Conservation (phyloP, 495 filamentous ascomycete species). For the Neohortaea acidophila region DNA sequence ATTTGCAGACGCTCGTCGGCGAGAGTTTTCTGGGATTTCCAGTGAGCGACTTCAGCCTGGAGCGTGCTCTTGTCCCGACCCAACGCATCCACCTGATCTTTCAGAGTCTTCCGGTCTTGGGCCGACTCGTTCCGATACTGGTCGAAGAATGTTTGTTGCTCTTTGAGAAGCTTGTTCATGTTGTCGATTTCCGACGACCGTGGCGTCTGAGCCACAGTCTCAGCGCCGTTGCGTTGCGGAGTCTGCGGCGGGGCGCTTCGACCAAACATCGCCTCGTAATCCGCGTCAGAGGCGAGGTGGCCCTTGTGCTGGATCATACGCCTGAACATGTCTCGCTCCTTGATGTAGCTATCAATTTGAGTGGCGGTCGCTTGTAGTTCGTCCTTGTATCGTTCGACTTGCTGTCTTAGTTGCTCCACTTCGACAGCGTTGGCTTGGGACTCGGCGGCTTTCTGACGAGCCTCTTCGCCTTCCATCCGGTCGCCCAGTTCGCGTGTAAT, state of each 20-base stretch:
- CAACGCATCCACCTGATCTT: conserved; percentile 71
- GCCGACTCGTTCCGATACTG: conserved; percentile 71
- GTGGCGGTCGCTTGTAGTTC: conserved; percentile 65
- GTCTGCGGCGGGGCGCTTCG: conserved; percentile 40
- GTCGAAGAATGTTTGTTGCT: conserved; percentile 82
- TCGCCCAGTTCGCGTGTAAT: conserved; percentile 70
- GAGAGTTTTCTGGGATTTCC: conserved; percentile 67
- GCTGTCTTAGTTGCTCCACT: conserved; percentile 49
- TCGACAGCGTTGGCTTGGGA: conserved; percentile 59
- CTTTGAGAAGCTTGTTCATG: conserved; percentile 56
- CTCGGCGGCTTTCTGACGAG: conserved; percentile 49
- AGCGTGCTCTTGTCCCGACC: conserved; percentile 67
- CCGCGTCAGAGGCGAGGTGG: conserved; percentile 43
- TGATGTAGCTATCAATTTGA: conserved; percentile 78
- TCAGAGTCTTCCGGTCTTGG: conserved; percentile 61
- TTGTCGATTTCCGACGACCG: conserved; percentile 38
- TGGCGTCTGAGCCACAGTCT: conserved; percentile 18
- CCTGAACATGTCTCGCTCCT: conserved; percentile 92
- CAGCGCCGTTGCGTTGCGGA: conserved; percentile 17
- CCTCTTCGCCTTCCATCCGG: conserved; percentile 83
- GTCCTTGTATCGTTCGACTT: conserved; percentile 45
- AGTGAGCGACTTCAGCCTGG: conserved; percentile 58
- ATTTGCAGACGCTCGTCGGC: conserved; percentile 73
- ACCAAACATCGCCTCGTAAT: conserved; percentile 44
- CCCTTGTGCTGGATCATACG: conserved; percentile 71